Percentiles rank a stretch among this genome's conserved stretches.
phyloP scores from a whole-genome alignment of 208 protist genomes.

The Phytomonas sp. region DNA sequence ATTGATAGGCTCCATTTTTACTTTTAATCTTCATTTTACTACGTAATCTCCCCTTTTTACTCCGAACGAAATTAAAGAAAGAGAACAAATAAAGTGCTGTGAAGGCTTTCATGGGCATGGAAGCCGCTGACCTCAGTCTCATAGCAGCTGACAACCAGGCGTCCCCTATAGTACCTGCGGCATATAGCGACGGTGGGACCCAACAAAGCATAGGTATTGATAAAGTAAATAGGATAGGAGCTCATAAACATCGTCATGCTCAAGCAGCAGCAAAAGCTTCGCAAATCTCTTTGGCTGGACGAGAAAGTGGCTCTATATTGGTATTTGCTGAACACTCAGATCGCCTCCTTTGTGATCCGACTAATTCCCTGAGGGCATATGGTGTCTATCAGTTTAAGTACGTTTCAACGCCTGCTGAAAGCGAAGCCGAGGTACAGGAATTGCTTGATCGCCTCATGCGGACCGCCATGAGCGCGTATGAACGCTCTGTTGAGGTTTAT shows the following conservation, averaged over 20 bases:
- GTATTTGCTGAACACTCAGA: conserved; percentile 53
- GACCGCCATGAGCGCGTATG: conserved; percentile 17
- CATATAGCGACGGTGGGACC: not conserved
- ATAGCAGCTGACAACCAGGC: not conserved
- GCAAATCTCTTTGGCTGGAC: not conserved
- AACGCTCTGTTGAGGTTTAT: conserved; percentile 11
- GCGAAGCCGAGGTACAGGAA: conserved; percentile 23
- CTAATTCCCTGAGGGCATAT: conserved; percentile 61
- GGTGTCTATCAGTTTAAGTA: conserved; percentile 41
- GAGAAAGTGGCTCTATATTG: conserved; percentile 15
- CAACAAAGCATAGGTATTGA: not conserved
- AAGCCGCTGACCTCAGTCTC: not conserved
- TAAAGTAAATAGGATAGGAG: not conserved
- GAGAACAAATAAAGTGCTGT: not conserved
- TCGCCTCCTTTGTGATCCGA: conserved; percentile 54
- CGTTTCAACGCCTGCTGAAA: conserved; percentile 25
- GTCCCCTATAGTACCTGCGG: not conserved
- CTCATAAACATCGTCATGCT: not conserved
- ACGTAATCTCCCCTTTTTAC: not conserved
- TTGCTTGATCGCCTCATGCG: conserved; percentile 36
- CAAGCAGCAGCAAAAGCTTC: not conserved
- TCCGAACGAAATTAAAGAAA: not conserved
- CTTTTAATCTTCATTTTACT: conserved; percentile 7
- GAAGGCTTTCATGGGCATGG: not conserved
- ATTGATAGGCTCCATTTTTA: not conserved